Conservation (phyloP, 495 filamentous ascomycete genomes). For the Aspergillus conjunctus region DNA sequence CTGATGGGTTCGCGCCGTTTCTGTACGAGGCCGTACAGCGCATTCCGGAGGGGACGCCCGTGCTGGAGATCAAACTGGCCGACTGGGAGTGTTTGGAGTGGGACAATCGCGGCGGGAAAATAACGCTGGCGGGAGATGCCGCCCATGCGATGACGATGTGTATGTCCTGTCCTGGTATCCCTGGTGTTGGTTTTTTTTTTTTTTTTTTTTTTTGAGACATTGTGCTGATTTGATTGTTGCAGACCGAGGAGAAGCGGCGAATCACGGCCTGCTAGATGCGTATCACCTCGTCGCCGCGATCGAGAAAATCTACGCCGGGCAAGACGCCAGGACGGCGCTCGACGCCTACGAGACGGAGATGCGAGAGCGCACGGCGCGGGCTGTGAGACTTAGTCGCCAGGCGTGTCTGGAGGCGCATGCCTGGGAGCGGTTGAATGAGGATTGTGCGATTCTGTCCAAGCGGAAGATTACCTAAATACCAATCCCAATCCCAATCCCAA, state of each 20-base stretch:
- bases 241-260: constrained; percentile 58
- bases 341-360: constrained; percentile 56
- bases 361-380: constrained; percentile 49
- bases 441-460: constrained; percentile 32
- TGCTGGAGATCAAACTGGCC: constrained; percentile 52
- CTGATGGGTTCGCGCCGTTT: constrained; percentile 53
- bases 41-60: constrained; percentile 44
- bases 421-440: constrained; percentile 40
- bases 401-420: constrained; percentile 64
- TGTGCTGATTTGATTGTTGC: background rate
- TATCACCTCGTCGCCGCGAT: constrained; percentile 31
- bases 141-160: constrained; percentile 66
- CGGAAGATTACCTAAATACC: constrained; percentile 5
- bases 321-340: constrained; percentile 37
- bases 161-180: constrained; percentile 35
- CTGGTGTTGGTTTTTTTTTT: too few species aligned
- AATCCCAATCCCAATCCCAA: too few species aligned
- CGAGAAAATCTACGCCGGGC: constrained; percentile 18
- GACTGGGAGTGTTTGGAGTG: constrained; percentile 52
- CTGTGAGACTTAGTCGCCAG: constrained; percentile 57
- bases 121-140: constrained; percentile 61
- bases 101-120: constrained; percentile 49
- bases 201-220: background rate
- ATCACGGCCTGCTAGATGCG: constrained; percentile 57
- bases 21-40: constrained; percentile 44